Percentiles rank a stretch among this genome's conserved stretches.
Conservation (phyloP, 1,139 yeast genomes). For the Entelexis sorbosivorans region DNA sequence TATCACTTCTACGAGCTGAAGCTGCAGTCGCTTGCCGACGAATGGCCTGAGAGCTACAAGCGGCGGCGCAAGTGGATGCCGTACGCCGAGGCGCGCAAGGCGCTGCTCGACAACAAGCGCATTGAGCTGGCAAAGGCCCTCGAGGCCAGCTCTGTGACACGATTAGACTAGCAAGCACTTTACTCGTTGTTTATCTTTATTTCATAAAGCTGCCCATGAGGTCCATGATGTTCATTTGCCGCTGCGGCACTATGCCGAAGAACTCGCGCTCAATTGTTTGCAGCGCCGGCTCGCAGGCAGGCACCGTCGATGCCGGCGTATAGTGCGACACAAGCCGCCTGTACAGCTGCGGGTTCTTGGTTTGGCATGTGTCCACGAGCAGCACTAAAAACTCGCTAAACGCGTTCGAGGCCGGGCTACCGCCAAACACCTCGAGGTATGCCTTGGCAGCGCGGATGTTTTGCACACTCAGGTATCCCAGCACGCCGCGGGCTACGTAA, state of each 20-base stretch:
- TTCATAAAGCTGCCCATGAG: slow-evolving; percentile 71
- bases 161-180: not conserved
- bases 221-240: slow-evolving; percentile 58
- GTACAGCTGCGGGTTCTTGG: slow-evolving; percentile 42
- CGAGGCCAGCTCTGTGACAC: slow-evolving; percentile 13
- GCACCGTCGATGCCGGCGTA: slow-evolving; percentile 37
- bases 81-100: slow-evolving; percentile 59
- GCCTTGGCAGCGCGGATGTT: slow-evolving; percentile 48
- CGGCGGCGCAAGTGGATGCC: slow-evolving; percentile 68
- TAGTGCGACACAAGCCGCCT: slow-evolving; percentile 46
- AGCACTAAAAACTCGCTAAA: slow-evolving; percentile 52
- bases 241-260: slow-evolving; percentile 49
- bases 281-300: slow-evolving; percentile 28
- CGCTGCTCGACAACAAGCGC: slow-evolving; percentile 33
- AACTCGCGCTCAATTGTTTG: slow-evolving; percentile 38
- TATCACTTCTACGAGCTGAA: slow-evolving; percentile 75
- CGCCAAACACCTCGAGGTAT: slow-evolving; percentile 31
- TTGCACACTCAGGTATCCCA: slow-evolving; percentile 56
- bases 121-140: slow-evolving; percentile 24
- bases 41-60: slow-evolving; percentile 62
- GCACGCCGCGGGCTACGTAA: slow-evolving; percentile 41
- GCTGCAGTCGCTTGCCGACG: slow-evolving; percentile 43
- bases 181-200: not conserved
- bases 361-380: slow-evolving; percentile 50
- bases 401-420: not conserved